Evolutionary conservation across 225 moss, liverwort and hornwort species (phyloP).

Genomic region (Neckera pumila): DNA sequence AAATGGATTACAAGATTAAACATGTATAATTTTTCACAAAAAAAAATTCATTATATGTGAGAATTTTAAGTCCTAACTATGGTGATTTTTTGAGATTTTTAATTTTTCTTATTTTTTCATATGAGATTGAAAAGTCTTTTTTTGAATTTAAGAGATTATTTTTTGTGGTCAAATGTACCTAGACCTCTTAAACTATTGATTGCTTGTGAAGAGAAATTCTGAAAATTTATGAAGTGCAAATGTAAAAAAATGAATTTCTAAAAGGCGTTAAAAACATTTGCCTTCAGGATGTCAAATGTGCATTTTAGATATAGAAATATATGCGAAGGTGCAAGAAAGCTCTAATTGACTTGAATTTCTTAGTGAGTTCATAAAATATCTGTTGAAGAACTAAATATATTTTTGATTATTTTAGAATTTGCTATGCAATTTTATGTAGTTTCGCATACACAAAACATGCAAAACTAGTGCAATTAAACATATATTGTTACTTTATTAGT

Average conservation of each 20-base stretch:
- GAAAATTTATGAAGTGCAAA: background rate
- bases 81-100: too few relatives aligned
- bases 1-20: background rate
- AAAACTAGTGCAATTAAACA: background rate
- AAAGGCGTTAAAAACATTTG: background rate
- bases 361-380: background rate
- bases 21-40: background rate
- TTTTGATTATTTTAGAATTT: background rate
- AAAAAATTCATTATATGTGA: too few relatives aligned
- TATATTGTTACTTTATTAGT: background rate
- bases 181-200: background rate
- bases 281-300: background rate
- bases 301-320: background rate
- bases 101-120: too few relatives aligned
- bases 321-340: background rate
- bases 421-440: background rate
- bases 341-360: background rate
- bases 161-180: too few relatives aligned
- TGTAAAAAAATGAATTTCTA: too few relatives aligned
- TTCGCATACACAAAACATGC: background rate
- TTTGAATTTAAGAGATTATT: background rate
- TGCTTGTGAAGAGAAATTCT: background rate
- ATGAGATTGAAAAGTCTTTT: rapidly evolving
- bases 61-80: too few relatives aligned
- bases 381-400: background rate